Percentiles rank a stretch among this genome's conserved stretches.
Conservation (phyloP, 192 early-diverging fungal species). For the Backusella luteola region DNA sequence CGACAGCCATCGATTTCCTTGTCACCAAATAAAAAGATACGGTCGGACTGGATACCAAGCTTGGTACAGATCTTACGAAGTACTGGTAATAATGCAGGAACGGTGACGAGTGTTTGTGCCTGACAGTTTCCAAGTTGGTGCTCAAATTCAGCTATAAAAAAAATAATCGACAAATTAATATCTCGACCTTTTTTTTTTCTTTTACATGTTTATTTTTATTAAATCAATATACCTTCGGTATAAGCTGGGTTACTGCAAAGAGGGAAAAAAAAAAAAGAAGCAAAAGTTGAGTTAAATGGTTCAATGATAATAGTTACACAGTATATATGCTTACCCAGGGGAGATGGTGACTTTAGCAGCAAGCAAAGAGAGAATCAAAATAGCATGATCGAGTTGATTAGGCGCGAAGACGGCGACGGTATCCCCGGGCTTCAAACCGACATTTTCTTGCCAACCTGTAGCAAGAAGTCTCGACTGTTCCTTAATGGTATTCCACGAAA, state of each 20-base stretch:
- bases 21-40: slow-evolving; percentile 33
- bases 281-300: neutral
- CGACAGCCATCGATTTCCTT: slow-evolving; percentile 20
- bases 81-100: slow-evolving; percentile 27
- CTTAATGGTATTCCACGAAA: slow-evolving; percentile 18
- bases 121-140: slow-evolving; percentile 72
- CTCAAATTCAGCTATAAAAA: slow-evolving; percentile 43
- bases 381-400: slow-evolving; percentile 66
- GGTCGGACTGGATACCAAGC: slow-evolving; percentile 2
- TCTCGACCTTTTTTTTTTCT: neutral
- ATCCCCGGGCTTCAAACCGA: slow-evolving; percentile 67
- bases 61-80: slow-evolving; percentile 13
- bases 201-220: neutral
- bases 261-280: neutral
- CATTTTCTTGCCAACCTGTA: slow-evolving; percentile 44
- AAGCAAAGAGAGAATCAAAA: slow-evolving; percentile 55
- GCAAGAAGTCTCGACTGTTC: slow-evolving; percentile 35
- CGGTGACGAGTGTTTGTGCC: slow-evolving; percentile 66
- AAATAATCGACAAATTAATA: neutral
- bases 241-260: slow-evolving; percentile 71
- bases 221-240: slow-evolving; percentile 43
- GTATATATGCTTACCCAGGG: slow-evolving; percentile 40
- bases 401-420: slow-evolving; percentile 69
- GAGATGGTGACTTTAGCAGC: slow-evolving; percentile 69
- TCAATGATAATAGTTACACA: neutral